phyloP scores from a whole-genome alignment of 495 filamentous ascomycete species.

The Parathielavia hyrcaniae region DNA sequence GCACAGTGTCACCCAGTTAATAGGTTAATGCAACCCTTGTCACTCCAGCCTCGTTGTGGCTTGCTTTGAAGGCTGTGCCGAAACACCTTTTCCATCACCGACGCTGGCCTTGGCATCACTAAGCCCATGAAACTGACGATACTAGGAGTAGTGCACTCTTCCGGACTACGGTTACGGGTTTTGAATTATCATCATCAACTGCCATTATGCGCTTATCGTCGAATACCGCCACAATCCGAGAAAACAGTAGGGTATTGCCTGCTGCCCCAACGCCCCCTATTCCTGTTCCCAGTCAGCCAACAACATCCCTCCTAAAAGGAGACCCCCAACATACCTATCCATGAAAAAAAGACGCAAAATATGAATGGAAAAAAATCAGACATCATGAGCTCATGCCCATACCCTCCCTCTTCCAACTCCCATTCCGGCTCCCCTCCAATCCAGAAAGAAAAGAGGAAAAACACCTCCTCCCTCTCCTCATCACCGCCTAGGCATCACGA shows the following conservation, averaged over 20 bases:
- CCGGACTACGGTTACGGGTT: no score
- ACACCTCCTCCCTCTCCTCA: neutral
- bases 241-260: slow-evolving; percentile 12
- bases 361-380: neutral
- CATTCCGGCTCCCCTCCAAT: neutral
- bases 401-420: neutral
- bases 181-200: neutral
- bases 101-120: neutral
- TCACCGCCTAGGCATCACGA: slow-evolving; percentile 23
- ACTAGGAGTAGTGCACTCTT: no score
- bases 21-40: no score
- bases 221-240: neutral
- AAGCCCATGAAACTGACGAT: no score
- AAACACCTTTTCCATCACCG: neutral
- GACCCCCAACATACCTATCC: neutral
- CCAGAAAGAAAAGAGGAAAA: no score
- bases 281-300: neutral
- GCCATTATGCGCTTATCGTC: neutral
- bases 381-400: slow-evolving; percentile 1
- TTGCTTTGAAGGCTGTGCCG: neutral
- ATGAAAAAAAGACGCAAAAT: neutral
- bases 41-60: slow-evolving; percentile 13
- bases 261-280: slow-evolving; percentile 6
- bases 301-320: neutral
- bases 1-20: no score